A percentile compares a stretch with the other conserved stretches of the same genome.
Evolutionary conservation across 2,329 filamentous ascomycete genomes (phyloP).

Genomic region (Phyllosticta paracitricarpa): DNA sequence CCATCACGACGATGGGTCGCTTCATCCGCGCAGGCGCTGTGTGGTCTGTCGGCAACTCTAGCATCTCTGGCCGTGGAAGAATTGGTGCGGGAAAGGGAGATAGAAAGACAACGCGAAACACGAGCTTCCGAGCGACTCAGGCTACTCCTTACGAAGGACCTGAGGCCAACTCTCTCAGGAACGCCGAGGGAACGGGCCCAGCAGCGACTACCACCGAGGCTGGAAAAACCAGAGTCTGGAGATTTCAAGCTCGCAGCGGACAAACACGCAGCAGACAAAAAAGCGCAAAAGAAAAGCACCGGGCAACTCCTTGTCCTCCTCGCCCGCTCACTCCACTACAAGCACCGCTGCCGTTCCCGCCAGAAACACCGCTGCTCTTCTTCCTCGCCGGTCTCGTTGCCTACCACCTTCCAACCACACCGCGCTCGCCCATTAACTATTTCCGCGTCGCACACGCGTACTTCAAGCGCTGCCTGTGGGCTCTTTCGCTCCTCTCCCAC

Average conservation of each 20-base stretch:
- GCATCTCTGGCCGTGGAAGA: neutral
- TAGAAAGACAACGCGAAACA: neutral
- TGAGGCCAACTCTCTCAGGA: neutral
- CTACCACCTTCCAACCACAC: neutral
- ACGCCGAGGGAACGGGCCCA: neutral
- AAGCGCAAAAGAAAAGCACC: neutral
- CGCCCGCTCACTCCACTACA: neutral
- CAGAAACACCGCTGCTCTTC: neutral
- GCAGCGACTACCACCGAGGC: neutral
- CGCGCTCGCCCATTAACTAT: neutral
- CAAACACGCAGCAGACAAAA: neutral
- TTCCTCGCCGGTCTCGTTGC: slow-evolving; percentile 5
- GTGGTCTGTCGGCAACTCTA: neutral
- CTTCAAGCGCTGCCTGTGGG: neutral
- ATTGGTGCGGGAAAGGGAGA: neutral
- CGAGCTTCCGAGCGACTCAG: neutral
- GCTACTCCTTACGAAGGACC: neutral
- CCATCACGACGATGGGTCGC: neutral
- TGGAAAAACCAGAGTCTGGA: neutral
- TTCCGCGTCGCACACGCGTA: neutral
- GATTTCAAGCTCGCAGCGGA: neutral
- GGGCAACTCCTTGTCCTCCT: neutral
- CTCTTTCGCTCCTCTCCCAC: neutral
- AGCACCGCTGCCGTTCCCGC: neutral
- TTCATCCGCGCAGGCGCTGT: neutral